A percentile compares a stretch with the other conserved stretches of the same genome.
Evolutionary conservation across 2,329 filamentous ascomycete genomes (phyloP).

Genomic region (Beauveria bassiana): DNA sequence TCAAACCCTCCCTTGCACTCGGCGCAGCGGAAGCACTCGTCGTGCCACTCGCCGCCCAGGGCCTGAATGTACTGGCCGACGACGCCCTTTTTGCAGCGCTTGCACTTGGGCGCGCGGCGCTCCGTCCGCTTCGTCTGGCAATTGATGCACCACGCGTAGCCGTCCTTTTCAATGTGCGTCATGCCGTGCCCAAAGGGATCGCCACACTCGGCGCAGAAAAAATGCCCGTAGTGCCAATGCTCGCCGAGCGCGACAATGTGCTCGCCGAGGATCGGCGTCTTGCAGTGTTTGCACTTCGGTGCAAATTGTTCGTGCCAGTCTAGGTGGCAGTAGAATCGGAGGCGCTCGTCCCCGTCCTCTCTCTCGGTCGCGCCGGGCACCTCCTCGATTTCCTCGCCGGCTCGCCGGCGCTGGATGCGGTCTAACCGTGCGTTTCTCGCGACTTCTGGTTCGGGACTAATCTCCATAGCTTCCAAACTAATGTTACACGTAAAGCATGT

Average conservation of each 20-base stretch:
- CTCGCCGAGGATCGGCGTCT: conserved; percentile 91
- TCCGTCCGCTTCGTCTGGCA: conserved; percentile 92
- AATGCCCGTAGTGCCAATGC: conserved; percentile 97
- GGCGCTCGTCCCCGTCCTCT: conserved; percentile 64
- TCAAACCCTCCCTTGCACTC: conserved; percentile 53
- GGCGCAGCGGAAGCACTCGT: conserved; percentile 78
- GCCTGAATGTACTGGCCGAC: conserved; percentile 86
- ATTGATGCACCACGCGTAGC: conserved; percentile 91
- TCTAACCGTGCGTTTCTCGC: conserved; percentile 64
- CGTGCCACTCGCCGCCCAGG: conserved; percentile 88
- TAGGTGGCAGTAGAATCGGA: conserved; percentile 94
- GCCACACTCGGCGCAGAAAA: conserved; percentile 98
- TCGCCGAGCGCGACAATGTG: conserved; percentile 86
- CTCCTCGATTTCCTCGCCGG: conserved; percentile 53
- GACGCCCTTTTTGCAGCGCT: conserved; percentile 74
- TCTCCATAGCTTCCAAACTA: conserved; percentile 86
- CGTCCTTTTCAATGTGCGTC: conserved; percentile 85
- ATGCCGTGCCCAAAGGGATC: conserved; percentile 75
- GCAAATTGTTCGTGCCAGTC: conserved; percentile 95
- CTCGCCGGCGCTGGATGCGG: conserved; percentile 57
- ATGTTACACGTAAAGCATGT: conserved; percentile 81
- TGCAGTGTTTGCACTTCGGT: conserved; percentile 90
- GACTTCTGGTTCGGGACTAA: conserved; percentile 80
- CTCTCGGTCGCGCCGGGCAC: conserved; percentile 54
- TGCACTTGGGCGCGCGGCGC: conserved; percentile 79